Base-by-base conservation (phyloP, 108 stramenopile species). In the Schizochytrium sp. region DNA sequence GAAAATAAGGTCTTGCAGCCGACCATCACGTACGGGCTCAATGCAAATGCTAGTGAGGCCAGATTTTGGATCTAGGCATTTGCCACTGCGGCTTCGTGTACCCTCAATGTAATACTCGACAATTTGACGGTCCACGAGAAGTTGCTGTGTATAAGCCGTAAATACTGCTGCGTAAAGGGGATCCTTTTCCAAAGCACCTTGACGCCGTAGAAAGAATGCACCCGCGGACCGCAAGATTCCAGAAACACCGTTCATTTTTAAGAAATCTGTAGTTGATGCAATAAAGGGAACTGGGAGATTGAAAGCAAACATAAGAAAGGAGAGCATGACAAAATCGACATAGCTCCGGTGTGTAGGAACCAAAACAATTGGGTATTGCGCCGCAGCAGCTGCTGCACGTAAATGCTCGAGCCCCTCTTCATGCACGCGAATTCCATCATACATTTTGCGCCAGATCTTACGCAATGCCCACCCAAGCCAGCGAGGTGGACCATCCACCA, bases 281-380 rank as follows among this genome's bases (percentile, higher is more conserved):
- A 83, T 83, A 2, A 55, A 83, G 28, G 76, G 76, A 8, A 83
- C 76, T 10, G 76, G 76, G 55, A 83, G 76, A 28, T 83, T 83
- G 50, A 83, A 83, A 5, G 76, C 76, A 42, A 83, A 83, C 50
- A 83, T 55, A 53, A 83, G 50, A 28, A 83, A 83, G 47, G 76
- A 83, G 47, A 83, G 76, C 50, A 83, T 83, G 50, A 83, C 38
- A 42, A 83, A 83, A 40, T 83, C 76, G 17, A 83, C 76, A 42
- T 83, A 83, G 28, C 76, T 83, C n/a, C 76, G 47, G 47, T 83
- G 76, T 53, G 76, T 83, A n/a, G 76, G 76, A 10, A 83, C 76
- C 10, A 83, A 53, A 38, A 83, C 76, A 40, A 83, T 83, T 17
- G 76, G 76, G 53, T 55, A 83, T 49, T 83, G 50, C 10, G 76